Base-by-base conservation (phyloP, 345 rosid species). In the Lumnitzera racemosa region DNA sequence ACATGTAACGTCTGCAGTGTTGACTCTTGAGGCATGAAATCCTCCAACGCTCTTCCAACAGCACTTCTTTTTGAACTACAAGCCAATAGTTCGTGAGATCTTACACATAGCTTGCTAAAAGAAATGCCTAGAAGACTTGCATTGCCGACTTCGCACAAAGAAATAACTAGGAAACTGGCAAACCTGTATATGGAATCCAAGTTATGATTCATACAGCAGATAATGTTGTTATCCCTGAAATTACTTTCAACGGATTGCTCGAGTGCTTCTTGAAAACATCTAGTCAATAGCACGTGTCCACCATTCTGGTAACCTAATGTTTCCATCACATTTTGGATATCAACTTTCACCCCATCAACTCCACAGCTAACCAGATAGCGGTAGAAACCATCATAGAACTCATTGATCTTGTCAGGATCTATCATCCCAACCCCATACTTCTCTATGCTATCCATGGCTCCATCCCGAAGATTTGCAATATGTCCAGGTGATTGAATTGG, bases 21-120 rank as follows among this genome's bases (percentile, higher is more conserved):
- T 20, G 78, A 82, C 56, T 77, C 74, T 66, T 78, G 69, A n/a
- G 89, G 92, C 78, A 74, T 77, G 73, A 81, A 86, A 76, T 83
- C 89, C 25, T 86, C 87, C 0, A 85, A 80, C 51, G 87, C 84
- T 62, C 94, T 83, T 41, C 78, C 81, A 10, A 70, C 79, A 0
- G 81, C 74, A 49, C 84, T 81, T 56, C 12, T 66, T 58, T 66
- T 76, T 17, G 79, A 75, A 63, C 80, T 83, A 78, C 17, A 61
- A 63, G 24, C 29, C 57, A 15, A 41, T 31, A 55, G 43, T 29
- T 57, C 52, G 25, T 63, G 52, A 59, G 31, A 59, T 65, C 14
- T 49, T 49, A 17, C 0, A 56, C 31, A 27, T 27, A 27, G 5
- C 31, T 27, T 27, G 31, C 31, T 5, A 27, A 20, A 27, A 27